Percentiles rank a stretch among this genome's conserved stretches.
Evolutionary conservation across 768 basidiomycete genomes (phyloP).

Genomic region (Macrolepiota albuminosa): DNA sequence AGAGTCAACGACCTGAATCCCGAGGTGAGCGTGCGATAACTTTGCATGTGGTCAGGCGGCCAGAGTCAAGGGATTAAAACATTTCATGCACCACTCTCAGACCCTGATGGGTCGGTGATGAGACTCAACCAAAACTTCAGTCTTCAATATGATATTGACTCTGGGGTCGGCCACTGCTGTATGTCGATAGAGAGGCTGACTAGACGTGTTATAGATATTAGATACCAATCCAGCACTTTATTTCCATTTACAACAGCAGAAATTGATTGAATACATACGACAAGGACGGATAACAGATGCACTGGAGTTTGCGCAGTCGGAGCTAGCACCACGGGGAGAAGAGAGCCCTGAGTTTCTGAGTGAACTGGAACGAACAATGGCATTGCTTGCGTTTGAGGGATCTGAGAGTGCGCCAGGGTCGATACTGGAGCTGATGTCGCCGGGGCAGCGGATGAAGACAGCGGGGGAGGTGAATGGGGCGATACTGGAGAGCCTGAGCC

Average conservation of each 20-base stretch:
- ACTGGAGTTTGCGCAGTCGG: constrained; percentile 86
- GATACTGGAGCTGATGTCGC: constrained; percentile 77
- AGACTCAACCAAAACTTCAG: constrained; percentile 81
- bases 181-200: constrained; percentile 16
- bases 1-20: constrained; percentile 94
- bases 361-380: constrained; percentile 95
- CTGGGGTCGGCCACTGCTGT: constrained; percentile 15
- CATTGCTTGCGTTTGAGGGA: constrained; percentile 78
- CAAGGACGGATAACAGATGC: constrained; percentile 75
- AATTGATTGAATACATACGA: constrained; percentile 91
- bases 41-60: constrained; percentile 7
- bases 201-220: constrained; percentile 63
- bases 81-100: constrained; percentile 99
- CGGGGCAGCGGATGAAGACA: constrained; percentile 89
- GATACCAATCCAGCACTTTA: constrained; percentile 92
- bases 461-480: constrained; percentile 95
- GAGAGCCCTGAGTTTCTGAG: constrained; percentile 90
- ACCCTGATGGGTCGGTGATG: constrained; percentile 74
- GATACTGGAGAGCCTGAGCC: constrained; percentile 86
- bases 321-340: constrained; percentile 92
- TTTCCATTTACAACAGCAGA: constrained; percentile 95
- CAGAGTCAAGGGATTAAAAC: constrained; percentile 70
- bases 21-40: constrained; percentile 68
- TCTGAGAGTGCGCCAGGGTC: constrained; percentile 52
- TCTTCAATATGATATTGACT: constrained; percentile 85